Base-by-base conservation (phyloP, 257 asterid species). In the Nicotiana benthamiana region DNA sequence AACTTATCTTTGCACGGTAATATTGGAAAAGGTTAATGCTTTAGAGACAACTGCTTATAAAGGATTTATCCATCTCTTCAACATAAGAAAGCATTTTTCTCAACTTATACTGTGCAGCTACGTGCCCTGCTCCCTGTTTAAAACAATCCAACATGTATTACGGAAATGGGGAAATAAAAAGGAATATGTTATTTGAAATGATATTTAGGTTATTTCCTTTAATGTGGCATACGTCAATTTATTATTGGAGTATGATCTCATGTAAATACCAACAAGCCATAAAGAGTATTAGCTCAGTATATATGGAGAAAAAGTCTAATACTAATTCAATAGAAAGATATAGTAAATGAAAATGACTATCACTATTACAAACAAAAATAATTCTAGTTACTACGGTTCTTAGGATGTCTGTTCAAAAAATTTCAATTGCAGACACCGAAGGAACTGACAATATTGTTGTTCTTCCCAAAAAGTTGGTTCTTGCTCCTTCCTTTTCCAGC, bases 211-310 rank as follows among this genome's bases (percentile, higher is more conserved):
- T 15, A 81, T 79, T 84, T 57, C 92, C 89, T 89, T 89, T 8
- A 89, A 85, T 0, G 92, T 87, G 51, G 90, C 89, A 84, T 79
- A 89, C 22, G 89, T 85, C 90, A 89, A 87, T 32, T 52, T 46
- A 83, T 52, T 46, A 83, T 89, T 89, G 40, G 89, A 80, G 59
- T 87, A 87, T 54, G 79, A 80, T 76, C 88, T 80, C 16, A 87
- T 86, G 53, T 40, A 40, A 11, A 57, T 68, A 68, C 57, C 15
- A 5, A 51, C 56, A 51, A 51, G 6, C 17, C 4, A 51, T 51
- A 51, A 51, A 51, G 7, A 15, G 17, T 51, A 6, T 12, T 51
- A 51, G 56, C 17, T 52, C 57, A 15, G 18, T 52, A 52, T 4
- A 13, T 52, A 15, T 15, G 57, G 57, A 3, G 54, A 48, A 15